Evolutionary conservation across 2,329 filamentous ascomycete genomes (phyloP).

Genomic region (Ascochyta rabiei): DNA sequence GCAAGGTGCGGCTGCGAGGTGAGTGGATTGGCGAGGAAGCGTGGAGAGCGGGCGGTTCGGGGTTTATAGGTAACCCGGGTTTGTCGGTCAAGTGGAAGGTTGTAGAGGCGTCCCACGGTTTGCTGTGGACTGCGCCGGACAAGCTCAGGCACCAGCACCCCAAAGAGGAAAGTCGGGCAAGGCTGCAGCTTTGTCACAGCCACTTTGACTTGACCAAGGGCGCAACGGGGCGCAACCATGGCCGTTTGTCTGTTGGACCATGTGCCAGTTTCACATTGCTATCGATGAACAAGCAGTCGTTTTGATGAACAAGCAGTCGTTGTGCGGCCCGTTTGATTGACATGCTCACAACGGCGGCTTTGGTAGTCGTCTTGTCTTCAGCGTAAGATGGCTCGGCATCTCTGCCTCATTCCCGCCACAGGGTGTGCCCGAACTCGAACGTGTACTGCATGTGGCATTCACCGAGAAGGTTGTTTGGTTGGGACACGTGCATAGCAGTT

Average conservation of each 20-base stretch:
- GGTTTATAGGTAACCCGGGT: constrained; percentile 20
- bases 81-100: constrained; percentile 7
- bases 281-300: neutral
- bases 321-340: neutral
- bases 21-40: constrained; percentile 10
- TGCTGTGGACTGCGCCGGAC: constrained; percentile 8
- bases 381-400: constrained; percentile 4
- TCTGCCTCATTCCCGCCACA: neutral
- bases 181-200: constrained; percentile 2
- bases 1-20: neutral
- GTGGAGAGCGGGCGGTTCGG: constrained; percentile 3
- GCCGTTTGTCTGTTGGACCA: neutral
- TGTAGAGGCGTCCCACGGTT: constrained; percentile 16
- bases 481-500: no score
- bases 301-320: neutral
- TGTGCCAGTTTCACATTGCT: neutral
- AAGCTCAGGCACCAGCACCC: constrained; percentile 16
- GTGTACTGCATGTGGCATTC: neutral
- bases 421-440: neutral
- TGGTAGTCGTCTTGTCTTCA: neutral
- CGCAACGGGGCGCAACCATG: neutral
- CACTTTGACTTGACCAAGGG: neutral
- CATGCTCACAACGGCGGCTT: neutral
- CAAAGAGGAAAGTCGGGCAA: constrained; percentile 11
- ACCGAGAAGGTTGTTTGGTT: no score